Base-by-base conservation (phyloP, 1,284 basidiomycete species). In the Trichosporon sp. region DNA sequence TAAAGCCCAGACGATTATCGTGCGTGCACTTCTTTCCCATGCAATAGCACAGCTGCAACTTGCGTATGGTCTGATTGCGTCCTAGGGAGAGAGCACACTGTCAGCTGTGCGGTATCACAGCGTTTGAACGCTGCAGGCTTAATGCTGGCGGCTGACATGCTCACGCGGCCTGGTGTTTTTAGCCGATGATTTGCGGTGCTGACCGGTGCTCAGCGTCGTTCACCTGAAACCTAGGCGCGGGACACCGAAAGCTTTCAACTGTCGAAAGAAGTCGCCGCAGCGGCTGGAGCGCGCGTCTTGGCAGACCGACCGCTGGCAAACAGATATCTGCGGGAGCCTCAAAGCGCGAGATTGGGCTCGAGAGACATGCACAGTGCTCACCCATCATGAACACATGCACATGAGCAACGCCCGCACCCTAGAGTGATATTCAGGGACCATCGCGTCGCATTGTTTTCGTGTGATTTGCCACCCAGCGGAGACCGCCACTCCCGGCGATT, bases 401-500 rank as follows among this genome's bases (percentile, higher is more conserved):
- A 42, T 42, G 38, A 42, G 18, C 5, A 42, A 23, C 47, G n/a
- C 47, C 47, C 23, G 47, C 18, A 23, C 47, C 47, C 47, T 51
- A 25, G n/a, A 51, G 13, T 11, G 47, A 51, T 51, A 21, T 25
- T 51, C 47, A 51, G 47, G 47, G 47, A 23, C 47, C 47, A 51
- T 11, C 21, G 47, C 47, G 47, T 51, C 47, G 6, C 23, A 12
- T 11, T 51, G 47, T 51, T 51, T 25, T 51, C 47, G 21, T 25
- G 23, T 51, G 21, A 23, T 2, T 51, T 51, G 47, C 47, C 47
- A 51, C 47, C 47, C 8, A 8, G 21, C n/a, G 18, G 18, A 9
- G 47, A 51, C 56, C 29, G 56, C 56, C 56, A 60, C 56, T 31
- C 27, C 56, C 56, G 56, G 56, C 56, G 56, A 60, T 31, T 31